phyloP scores from a whole-genome alignment of 2,329 filamentous ascomycete genomes.

The Knoxdaviesia capensis region DNA sequence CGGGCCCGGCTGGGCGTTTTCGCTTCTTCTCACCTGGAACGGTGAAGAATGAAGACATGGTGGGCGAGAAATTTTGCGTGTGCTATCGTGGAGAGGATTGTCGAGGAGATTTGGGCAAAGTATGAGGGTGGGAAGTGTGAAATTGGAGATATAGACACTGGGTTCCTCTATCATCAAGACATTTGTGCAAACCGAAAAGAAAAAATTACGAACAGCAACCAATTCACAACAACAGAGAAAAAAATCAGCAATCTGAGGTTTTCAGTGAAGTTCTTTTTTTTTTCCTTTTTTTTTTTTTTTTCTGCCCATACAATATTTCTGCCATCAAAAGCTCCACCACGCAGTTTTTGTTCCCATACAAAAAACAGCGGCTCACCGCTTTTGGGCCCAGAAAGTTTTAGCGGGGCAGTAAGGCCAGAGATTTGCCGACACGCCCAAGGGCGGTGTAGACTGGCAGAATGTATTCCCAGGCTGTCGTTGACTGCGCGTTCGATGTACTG shows the following conservation, averaged over 20 bases:
- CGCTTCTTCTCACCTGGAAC: constrained; percentile 76
- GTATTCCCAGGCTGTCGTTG: constrained; percentile 3
- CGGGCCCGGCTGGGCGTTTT: constrained; percentile 43
- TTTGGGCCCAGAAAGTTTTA: not conserved
- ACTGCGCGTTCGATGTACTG: constrained; percentile 3
- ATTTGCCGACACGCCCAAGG: constrained; percentile 1
- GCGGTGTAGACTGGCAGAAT: constrained; percentile 16
- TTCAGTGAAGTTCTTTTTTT: constrained; percentile 4
- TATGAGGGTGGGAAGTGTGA: too few relatives aligned
- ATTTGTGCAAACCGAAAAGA: too few relatives aligned
- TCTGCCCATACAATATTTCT: constrained; percentile 1
- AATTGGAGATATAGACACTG: too few relatives aligned
- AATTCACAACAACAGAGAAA: not conserved
- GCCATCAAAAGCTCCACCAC: constrained; percentile 4
- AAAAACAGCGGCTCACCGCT: constrained; percentile 18
- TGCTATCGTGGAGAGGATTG: too few relatives aligned
- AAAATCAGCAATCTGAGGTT: too few relatives aligned
- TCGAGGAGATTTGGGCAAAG: not conserved
- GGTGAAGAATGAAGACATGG: constrained; percentile 94
- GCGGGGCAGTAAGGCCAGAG: constrained; percentile 4
- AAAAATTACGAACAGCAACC: constrained; percentile 1
- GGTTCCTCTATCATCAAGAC: too few relatives aligned
- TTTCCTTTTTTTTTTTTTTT: constrained; percentile 6
- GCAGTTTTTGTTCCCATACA: constrained; percentile 4
- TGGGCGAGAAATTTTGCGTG: constrained; percentile 5